Conservation (phyloP, 805 yeast genomes). For the Pichia thaimueangensis region DNA sequence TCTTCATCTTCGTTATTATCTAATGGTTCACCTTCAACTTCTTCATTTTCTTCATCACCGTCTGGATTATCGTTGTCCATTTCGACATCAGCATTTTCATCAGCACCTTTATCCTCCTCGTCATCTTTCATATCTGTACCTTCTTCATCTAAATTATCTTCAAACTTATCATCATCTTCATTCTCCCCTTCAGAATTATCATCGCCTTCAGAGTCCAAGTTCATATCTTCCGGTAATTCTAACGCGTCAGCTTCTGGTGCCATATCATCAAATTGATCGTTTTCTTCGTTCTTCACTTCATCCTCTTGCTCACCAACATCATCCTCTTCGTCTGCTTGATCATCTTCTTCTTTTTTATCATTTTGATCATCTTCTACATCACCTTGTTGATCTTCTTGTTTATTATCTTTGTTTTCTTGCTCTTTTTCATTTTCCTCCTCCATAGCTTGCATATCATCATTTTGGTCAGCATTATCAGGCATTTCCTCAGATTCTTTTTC, state of each 20-base stretch:
- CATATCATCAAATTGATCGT: constrained; percentile 60
- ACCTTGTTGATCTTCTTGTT: constrained; percentile 30
- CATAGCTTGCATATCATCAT: constrained; percentile 26
- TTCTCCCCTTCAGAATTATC: constrained; percentile 31
- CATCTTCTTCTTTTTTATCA: constrained; percentile 38
- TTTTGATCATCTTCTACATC: constrained; percentile 33
- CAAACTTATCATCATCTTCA: constrained; percentile 20
- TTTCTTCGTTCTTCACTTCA: constrained; percentile 62
- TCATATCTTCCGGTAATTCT: constrained; percentile 88
- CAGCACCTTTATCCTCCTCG: constrained; percentile 16
- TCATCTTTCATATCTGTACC: constrained; percentile 22
- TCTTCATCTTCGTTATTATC: constrained; percentile 22
- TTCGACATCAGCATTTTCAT: constrained; percentile 27
- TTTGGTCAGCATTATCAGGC: constrained; percentile 50
- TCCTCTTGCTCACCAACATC: constrained; percentile 82
- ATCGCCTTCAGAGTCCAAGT: constrained; percentile 76
- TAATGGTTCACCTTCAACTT: constrained; percentile 24
- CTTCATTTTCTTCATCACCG: constrained; percentile 21
- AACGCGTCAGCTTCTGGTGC: constrained; percentile 82
- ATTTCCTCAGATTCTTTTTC: constrained; percentile 76
- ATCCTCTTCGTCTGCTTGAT: constrained; percentile 51
- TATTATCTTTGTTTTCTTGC: constrained; percentile 23
- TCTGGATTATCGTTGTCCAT: constrained; percentile 24
- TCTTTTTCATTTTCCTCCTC: constrained; percentile 32
- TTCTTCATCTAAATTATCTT: constrained; percentile 24